Percentiles rank a stretch among this genome's conserved stretches.
These are phyloP conservation scores for Closterium sp. DNA, from an alignment of 139 green algal genomes.

Conservation along the genomic window DNA sequence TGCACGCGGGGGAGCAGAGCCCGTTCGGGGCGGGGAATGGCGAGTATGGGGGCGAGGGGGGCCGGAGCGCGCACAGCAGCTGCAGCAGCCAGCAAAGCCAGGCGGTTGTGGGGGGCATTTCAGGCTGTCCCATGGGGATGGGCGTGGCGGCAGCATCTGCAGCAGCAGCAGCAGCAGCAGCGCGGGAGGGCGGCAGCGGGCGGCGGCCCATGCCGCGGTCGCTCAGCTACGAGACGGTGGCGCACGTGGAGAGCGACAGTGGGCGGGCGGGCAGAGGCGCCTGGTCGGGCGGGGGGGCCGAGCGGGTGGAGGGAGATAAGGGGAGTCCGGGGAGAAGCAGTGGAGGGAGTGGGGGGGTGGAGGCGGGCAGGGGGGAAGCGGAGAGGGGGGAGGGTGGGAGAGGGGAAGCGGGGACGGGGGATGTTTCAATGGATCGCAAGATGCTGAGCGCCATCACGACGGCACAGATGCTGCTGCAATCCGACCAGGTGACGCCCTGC, in stretches of 20 bases:
- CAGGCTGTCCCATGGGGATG: not conserved
- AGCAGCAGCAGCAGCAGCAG: not conserved
- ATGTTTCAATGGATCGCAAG: not conserved
- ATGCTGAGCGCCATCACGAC: not conserved
- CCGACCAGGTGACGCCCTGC: not conserved
- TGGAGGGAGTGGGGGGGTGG: not conserved
- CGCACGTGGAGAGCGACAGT: not conserved
- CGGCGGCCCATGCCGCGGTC: not conserved
- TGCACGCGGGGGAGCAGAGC: not conserved
- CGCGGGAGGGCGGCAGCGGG: no score
- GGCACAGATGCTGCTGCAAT: not conserved
- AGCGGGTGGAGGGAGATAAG: not conserved
- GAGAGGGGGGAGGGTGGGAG: not conserved
- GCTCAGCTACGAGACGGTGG: not conserved
- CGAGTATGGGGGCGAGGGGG: not conserved
- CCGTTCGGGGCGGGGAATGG: not conserved
- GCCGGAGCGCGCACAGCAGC: not conserved
- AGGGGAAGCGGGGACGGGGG: no score
- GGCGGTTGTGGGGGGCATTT: no score
- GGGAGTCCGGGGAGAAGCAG: not conserved
- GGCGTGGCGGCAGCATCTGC: no score
- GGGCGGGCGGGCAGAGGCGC: no score
- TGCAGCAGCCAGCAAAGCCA: not conserved
- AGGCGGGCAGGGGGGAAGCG: not conserved
- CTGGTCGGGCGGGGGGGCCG: not conserved